Percentiles rank a stretch among this genome's conserved stretches.
These are phyloP conservation scores for Cantharellus cinnabarinus DNA, from an alignment of 768 basidiomycete species.

Conservation along the genomic window DNA sequence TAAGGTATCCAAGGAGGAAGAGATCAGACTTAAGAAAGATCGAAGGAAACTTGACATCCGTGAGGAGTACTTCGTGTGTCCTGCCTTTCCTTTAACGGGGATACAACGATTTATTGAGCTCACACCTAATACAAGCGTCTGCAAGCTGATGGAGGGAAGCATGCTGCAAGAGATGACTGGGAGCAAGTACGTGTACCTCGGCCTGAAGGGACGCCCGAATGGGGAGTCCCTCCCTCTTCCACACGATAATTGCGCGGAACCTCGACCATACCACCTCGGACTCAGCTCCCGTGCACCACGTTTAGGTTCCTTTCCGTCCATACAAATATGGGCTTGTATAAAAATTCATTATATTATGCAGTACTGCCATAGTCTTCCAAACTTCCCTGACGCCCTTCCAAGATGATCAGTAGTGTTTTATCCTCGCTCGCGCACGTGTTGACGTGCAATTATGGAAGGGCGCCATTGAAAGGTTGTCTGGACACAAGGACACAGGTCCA, in stretches of 20 bases:
- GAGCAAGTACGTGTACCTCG: conserved; percentile 70
- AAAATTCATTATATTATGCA: too few relatives aligned
- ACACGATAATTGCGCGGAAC: neutral
- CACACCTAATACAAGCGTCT: conserved; percentile 30
- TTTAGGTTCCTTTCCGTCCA: too few relatives aligned
- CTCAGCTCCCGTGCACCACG: too few relatives aligned
- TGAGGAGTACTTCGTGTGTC: conserved; percentile 88
- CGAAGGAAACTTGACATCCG: conserved; percentile 77
- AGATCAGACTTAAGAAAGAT: conserved; percentile 44
- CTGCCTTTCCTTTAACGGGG: neutral
- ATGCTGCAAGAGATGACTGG: conserved; percentile 42
- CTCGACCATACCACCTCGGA: too few relatives aligned
- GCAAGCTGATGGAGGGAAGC: conserved; percentile 24
- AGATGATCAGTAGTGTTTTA: too few relatives aligned
- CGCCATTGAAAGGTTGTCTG: too few relatives aligned
- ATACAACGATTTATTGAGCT: neutral
- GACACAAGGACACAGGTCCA: too few relatives aligned
- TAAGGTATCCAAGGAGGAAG: conserved; percentile 58
- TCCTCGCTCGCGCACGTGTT: too few relatives aligned
- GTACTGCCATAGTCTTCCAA: too few relatives aligned
- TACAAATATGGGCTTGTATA: too few relatives aligned
- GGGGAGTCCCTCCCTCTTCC: conserved; percentile 29
- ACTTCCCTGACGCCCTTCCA: too few relatives aligned
- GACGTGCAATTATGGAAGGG: too few relatives aligned
- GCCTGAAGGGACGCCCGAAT: conserved; percentile 77